A percentile compares a stretch with the other conserved stretches of the same genome.
Evolutionary conservation across 2,329 filamentous ascomycete species (phyloP).

Genomic region (Eurotiales sp.): DNA sequence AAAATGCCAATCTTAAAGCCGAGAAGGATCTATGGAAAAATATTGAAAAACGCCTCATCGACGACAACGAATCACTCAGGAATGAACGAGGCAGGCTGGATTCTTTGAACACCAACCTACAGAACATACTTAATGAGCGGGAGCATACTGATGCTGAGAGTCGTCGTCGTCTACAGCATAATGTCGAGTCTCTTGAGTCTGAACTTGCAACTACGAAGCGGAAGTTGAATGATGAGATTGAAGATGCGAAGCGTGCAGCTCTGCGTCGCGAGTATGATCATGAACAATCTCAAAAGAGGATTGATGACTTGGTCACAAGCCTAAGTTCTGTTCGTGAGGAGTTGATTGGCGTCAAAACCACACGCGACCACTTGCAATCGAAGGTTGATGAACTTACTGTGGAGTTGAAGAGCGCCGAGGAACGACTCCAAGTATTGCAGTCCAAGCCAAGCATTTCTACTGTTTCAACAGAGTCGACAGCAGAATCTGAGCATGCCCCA

Average conservation of each 20-base stretch:
- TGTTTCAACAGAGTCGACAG: conserved; percentile 37
- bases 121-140: conserved; percentile 87
- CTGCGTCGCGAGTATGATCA: conserved; percentile 87
- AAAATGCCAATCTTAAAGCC: conserved; percentile 87
- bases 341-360: conserved; percentile 79
- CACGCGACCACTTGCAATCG: conserved; percentile 80
- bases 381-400: conserved; percentile 85
- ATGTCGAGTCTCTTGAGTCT: conserved; percentile 72
- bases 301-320: conserved; percentile 83
- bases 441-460: conserved; percentile 68
- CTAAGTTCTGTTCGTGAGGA: conserved; percentile 81
- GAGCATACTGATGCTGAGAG: conserved; percentile 79
- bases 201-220: conserved; percentile 76
- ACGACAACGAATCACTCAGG: conserved; percentile 79
- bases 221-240: conserved; percentile 75
- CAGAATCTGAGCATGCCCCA: conserved; percentile 17
- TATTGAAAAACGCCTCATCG: conserved; percentile 80
- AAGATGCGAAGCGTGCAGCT: conserved; percentile 78
- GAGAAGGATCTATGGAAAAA: conserved; percentile 94
- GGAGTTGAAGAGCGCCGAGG: conserved; percentile 83
- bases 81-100: conserved; percentile 84
- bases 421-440: conserved; percentile 76
- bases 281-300: conserved; percentile 81
- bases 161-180: conserved; percentile 72
- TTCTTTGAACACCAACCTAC: conserved; percentile 75